Evolutionary conservation across 495 filamentous ascomycete species (phyloP).

Genomic region (Aspergillus taichungensis): DNA sequence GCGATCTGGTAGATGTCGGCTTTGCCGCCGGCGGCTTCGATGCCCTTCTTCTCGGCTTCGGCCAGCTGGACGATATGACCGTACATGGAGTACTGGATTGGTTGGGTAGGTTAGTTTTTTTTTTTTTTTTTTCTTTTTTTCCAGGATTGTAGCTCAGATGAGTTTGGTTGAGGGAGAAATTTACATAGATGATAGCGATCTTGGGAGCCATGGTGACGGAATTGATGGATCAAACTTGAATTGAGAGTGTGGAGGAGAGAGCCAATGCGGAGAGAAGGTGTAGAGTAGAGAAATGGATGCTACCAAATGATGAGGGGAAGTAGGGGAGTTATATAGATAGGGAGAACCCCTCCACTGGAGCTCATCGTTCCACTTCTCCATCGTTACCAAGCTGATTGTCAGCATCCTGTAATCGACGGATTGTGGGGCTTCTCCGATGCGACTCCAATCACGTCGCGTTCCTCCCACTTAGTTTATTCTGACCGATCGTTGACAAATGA

Average conservation of each 20-base stretch:
- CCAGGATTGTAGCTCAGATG: background rate
- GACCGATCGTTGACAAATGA: slow-evolving; percentile 34
- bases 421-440: slow-evolving; percentile 6
- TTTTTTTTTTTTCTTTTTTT: background rate
- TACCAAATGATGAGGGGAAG: too few relatives aligned
- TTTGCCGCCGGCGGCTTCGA: slow-evolving; percentile 76
- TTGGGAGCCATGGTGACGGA: slow-evolving; percentile 76
- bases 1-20: slow-evolving; percentile 74
- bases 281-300: background rate
- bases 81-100: slow-evolving; percentile 81
- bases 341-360: too few relatives aligned
- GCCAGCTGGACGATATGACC: slow-evolving; percentile 82
- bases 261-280: background rate
- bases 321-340: too few relatives aligned
- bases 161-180: slow-evolving; percentile 21
- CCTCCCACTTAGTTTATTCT: slow-evolving; percentile 18
- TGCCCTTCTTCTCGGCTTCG: slow-evolving; percentile 82
- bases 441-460: background rate
- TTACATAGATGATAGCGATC: slow-evolving; percentile 82
- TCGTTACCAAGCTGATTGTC: too few relatives aligned
- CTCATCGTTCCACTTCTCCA: too few relatives aligned
- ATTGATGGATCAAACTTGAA: background rate
- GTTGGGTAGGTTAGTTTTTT: slow-evolving; percentile 9
- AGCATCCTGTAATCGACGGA: slow-evolving; percentile 8
- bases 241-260: background rate